These are phyloP conservation scores for Massariosphaeria phaeospora DNA, from an alignment of 495 filamentous ascomycete genomes.

Conservation along the genomic window DNA sequence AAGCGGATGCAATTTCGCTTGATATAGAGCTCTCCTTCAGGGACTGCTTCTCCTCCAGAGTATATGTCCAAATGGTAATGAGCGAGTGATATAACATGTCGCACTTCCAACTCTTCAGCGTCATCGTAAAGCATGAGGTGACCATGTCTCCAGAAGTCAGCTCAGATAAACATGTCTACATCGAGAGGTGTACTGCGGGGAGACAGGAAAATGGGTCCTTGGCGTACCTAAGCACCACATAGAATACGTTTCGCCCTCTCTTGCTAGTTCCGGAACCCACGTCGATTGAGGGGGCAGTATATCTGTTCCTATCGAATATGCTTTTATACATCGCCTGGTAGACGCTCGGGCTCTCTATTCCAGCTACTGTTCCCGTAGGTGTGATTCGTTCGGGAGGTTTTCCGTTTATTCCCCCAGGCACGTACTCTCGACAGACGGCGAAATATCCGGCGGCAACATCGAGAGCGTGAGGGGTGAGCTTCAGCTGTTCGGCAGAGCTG, in stretches of 20 bases:
- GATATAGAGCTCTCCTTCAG: conserved; percentile 89
- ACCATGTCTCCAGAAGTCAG: conserved; percentile 60
- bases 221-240: conserved; percentile 75
- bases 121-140: conserved; percentile 98
- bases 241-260: conserved; percentile 85
- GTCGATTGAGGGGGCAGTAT: conserved; percentile 44
- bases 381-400: conserved; percentile 86
- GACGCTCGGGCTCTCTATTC: conserved; percentile 78
- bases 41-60: conserved; percentile 67
- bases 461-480: conserved; percentile 50
- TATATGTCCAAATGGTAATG: conserved; percentile 84
- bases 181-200: no score
- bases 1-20: conserved; percentile 92
- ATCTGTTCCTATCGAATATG: conserved; percentile 80
- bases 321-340: conserved; percentile 98
- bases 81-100: conserved; percentile 87
- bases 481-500: conserved; percentile 19
- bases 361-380: conserved; percentile 65
- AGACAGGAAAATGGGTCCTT: conserved; percentile 1
- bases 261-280: conserved; percentile 57
- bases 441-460: conserved; percentile 92
- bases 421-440: conserved; percentile 88
- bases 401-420: conserved; percentile 82
- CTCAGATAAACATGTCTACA: no score
- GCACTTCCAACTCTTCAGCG: conserved; percentile 78